A percentile compares a stretch with the other conserved stretches of the same genome.
Evolutionary conservation across 768 basidiomycete genomes (phyloP).

Genomic region (Boletellus ananas): DNA sequence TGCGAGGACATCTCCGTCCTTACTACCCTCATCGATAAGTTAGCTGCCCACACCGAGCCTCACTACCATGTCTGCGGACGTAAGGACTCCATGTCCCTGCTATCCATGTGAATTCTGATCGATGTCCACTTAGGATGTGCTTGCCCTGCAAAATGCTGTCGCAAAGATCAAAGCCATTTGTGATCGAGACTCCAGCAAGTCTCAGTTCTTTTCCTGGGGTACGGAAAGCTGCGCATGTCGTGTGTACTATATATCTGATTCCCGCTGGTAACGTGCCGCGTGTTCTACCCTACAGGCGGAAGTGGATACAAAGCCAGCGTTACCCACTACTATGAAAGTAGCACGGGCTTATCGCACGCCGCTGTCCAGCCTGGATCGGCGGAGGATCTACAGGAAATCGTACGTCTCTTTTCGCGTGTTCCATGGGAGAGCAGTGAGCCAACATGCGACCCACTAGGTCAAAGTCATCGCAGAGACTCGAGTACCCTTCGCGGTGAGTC

Average conservation of each 20-base stretch:
- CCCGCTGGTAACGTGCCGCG: neutral
- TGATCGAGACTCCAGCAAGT: neutral
- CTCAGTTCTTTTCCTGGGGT: slow-evolving; percentile 11
- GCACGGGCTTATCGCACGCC: slow-evolving; percentile 4
- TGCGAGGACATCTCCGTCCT: neutral
- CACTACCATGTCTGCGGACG: neutral
- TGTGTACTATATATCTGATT: neutral
- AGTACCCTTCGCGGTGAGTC: slow-evolving; percentile 12
- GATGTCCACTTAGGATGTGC: neutral
- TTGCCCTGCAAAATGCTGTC: slow-evolving; percentile 1
- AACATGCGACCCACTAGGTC: slow-evolving; percentile 3
- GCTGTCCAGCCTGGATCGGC: slow-evolving; percentile 15
- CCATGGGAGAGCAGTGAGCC: too few relatives aligned
- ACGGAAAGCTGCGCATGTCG: neutral
- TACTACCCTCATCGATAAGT: neutral
- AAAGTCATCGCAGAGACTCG: slow-evolving; percentile 2
- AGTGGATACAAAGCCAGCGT: slow-evolving; percentile 13
- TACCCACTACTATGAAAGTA: slow-evolving; percentile 13
- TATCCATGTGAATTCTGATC: neutral
- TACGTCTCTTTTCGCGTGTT: neutral
- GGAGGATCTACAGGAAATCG: slow-evolving; percentile 5
- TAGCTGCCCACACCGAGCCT: neutral
- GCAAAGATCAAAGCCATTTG: slow-evolving; percentile 2
- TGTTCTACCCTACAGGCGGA: slow-evolving; percentile 3
- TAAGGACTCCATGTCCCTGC: neutral